phyloP scores from a whole-genome alignment of 306 rosid genomes.

The Leucaena leucocephala region DNA sequence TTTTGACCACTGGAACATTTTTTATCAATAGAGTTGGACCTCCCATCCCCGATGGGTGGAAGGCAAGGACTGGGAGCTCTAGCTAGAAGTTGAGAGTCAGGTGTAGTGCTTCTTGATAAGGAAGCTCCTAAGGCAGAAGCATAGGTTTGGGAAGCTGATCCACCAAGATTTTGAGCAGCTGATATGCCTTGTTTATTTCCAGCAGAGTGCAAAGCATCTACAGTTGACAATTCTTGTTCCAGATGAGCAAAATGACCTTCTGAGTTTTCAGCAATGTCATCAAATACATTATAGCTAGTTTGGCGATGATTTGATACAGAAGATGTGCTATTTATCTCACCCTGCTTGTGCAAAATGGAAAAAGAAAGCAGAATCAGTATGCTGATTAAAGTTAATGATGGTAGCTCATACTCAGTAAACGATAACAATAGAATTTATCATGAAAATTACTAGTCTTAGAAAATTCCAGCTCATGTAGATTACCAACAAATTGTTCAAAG shows the following conservation, averaged over 20 bases:
- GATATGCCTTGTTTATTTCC: constrained; percentile 68
- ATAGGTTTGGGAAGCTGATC: constrained; percentile 68
- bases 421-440: constrained; percentile 14
- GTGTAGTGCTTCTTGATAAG: constrained; percentile 88
- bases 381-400: background rate
- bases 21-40: constrained; percentile 63
- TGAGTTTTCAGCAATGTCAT: constrained; percentile 58
- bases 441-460: constrained; percentile 7
- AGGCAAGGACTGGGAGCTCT: constrained; percentile 94
- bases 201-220: constrained; percentile 55
- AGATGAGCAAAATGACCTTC: constrained; percentile 61
- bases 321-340: constrained; percentile 38
- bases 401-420: constrained; percentile 16
- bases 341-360: constrained; percentile 30
- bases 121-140: constrained; percentile 89
- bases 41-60: constrained; percentile 92
- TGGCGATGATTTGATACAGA: constrained; percentile 74
- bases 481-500: constrained; percentile 16
- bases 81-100: constrained; percentile 82
- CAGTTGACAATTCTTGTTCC: constrained; percentile 56
- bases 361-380: constrained; percentile 25
- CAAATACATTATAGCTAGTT: constrained; percentile 67
- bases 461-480: constrained; percentile 18
- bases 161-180: constrained; percentile 57
- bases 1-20: constrained; percentile 63